Evolutionary conservation across 2,329 filamentous ascomycete genomes (phyloP).

Genomic region (Neonectria coccinea): DNA sequence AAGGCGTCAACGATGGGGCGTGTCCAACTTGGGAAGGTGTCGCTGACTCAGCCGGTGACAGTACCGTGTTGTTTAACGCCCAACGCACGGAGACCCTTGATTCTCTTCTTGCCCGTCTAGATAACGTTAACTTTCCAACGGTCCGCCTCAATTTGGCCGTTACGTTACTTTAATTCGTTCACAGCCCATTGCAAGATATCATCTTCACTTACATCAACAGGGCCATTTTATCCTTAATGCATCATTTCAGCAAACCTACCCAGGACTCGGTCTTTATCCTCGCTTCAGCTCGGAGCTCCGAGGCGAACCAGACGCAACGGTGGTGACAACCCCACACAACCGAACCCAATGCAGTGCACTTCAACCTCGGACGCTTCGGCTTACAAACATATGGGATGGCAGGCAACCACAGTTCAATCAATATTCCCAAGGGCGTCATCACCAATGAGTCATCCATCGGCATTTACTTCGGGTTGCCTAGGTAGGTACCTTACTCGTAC

Average conservation of each 20-base stretch:
- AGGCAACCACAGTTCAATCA: background rate
- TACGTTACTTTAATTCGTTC: background rate
- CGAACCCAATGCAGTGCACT: background rate
- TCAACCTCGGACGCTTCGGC: conserved; percentile 1
- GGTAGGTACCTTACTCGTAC: too few relatives aligned
- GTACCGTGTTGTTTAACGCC: conserved; percentile 1
- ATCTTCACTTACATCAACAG: background rate
- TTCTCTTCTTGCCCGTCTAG: background rate
- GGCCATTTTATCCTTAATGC: background rate
- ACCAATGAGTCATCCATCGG: background rate
- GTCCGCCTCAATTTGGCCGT: too few relatives aligned
- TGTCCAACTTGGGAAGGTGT: background rate
- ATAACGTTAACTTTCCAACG: too few relatives aligned
- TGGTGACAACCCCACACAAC: background rate
- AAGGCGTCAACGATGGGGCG: background rate
- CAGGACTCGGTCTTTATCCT: background rate
- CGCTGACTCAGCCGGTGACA: conserved; percentile 9
- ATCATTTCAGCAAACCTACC: background rate
- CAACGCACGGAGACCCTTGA: background rate
- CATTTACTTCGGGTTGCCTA: background rate
- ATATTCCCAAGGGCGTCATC: background rate
- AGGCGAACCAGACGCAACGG: background rate
- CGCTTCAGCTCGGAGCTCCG: background rate
- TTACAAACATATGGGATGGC: background rate
- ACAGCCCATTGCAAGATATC: background rate